These are phyloP conservation scores for Ophiocordyceps camponoti-saundersi DNA, from an alignment of 2,329 filamentous ascomycete genomes.

Conservation along the genomic window DNA sequence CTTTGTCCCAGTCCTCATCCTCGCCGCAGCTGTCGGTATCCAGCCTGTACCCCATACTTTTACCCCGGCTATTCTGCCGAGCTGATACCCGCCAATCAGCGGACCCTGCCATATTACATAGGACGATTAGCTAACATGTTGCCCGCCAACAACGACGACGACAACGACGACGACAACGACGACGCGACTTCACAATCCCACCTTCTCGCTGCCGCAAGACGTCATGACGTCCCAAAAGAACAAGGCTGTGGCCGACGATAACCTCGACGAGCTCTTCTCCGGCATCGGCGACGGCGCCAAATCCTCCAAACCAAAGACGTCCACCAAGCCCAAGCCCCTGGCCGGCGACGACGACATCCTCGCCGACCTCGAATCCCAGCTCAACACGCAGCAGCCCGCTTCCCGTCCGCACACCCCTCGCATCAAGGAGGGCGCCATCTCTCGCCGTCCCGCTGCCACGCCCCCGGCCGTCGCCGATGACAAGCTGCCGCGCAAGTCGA, in stretches of 20 bases:
- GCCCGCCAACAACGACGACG: neutral
- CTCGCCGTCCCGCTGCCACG: conserved; percentile 28
- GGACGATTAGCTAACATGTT: neutral
- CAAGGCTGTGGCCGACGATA: conserved; percentile 40
- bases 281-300: conserved; percentile 37
- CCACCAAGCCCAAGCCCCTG: conserved; percentile 28
- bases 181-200: neutral
- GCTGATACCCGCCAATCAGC: neutral
- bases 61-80: neutral
- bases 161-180: neutral
- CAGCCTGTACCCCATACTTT: neutral
- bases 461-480: conserved; percentile 49
- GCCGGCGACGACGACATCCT: conserved; percentile 56
- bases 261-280: conserved; percentile 49
- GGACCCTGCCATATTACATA: neutral
- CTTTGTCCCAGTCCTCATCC: neutral
- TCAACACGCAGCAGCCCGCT: conserved; percentile 54
- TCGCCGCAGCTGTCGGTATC: neutral
- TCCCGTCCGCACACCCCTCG: conserved; percentile 74
- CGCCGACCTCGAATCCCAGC: conserved; percentile 61
- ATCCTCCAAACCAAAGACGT: conserved; percentile 16
- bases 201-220: neutral
- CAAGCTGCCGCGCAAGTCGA: conserved; percentile 51
- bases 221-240: conserved; percentile 43
- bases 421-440: conserved; percentile 30